Evolutionary conservation across 352 stramenopile genomes (phyloP), one percentile per base, ranked within the genome.

Genomic region (Phytophthora melonis): DNA sequence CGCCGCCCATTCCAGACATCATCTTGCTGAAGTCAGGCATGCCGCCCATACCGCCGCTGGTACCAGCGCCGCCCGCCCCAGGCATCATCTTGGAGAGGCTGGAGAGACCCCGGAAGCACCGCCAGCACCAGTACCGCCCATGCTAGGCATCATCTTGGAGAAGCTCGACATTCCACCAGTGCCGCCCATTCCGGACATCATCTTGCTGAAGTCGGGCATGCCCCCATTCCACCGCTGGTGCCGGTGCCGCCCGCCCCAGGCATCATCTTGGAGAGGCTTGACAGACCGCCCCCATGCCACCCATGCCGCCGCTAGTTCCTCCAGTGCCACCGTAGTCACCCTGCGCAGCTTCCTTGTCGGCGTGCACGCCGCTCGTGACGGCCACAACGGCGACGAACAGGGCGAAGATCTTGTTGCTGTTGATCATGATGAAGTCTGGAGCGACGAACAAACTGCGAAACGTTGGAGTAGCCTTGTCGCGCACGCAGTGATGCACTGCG

Each of bases 51-150:
- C 45, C 45, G 5, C 16, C 43, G n/a, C 47, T n/a, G 27, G 47
- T 11, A 9, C 50, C 27, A 7, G 27, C 27, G 27, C 27, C 54
- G 9, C 54, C 54, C 25, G 18, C 18, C 1, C 54, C 54, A 25
- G 54, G 54, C 13, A 59, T 59, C 54, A 59, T 59, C 25, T 59
- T 59, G 30, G 27, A 32, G 27, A 32, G 39, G 39, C 39, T 47
- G 39, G 39, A 47, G 16, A 47, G 39, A 47, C 39, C 39, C 45
- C 45, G 2, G 45, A 30, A 14, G 19, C 8, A 25, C 45, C 45
- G 9, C 45, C 45, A n/a, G 16, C 23, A 13, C 45, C 45, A 25
- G 16, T 11, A 10, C 45, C 45, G 45, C 45, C 45, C 14, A 53
- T 53, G 25, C 45, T 16, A 53, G 45, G 45, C 45, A 58, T 58